Evolutionary conservation across 805 yeast species (phyloP).

Genomic region (Kurtzmaniella cleridarum): DNA sequence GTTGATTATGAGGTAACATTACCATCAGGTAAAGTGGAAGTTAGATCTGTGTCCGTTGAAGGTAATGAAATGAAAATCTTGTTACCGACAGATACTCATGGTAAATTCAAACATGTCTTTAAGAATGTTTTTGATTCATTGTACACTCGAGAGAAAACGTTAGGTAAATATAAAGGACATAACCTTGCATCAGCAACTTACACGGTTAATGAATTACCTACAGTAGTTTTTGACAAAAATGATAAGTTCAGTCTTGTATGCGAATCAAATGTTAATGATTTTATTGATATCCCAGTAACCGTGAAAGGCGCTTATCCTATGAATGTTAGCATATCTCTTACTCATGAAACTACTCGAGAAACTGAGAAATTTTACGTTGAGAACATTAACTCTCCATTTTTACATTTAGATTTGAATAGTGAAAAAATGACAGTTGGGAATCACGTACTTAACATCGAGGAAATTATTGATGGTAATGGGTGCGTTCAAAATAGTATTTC

Average conservation of each 20-base stretch:
- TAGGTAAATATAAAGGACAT: conserved; percentile 1
- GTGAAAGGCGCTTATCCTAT: conserved; percentile 61
- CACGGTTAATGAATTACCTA: conserved; percentile 59
- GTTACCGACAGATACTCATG: conserved; percentile 42
- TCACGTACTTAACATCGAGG: conserved; percentile 54
- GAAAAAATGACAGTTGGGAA: conserved; percentile 60
- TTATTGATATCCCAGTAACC: conserved; percentile 44
- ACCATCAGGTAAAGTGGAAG: conserved; percentile 49
- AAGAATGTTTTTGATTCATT: conserved; percentile 60
- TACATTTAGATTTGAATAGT: conserved; percentile 7
- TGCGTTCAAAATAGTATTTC: conserved; percentile 48
- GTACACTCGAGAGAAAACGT: conserved; percentile 39
- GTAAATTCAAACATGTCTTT: conserved; percentile 58
- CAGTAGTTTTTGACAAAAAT: conserved; percentile 42
- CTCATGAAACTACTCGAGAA: conserved; percentile 56
- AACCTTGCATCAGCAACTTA: conserved; percentile 20
- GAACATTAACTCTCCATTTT: conserved; percentile 29
- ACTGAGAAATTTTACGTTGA: conserved; percentile 41
- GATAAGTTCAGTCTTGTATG: conserved; percentile 46
- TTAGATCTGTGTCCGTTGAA: conserved; percentile 27
- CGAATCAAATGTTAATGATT: conserved; percentile 29
- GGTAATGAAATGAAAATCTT: conserved; percentile 24
- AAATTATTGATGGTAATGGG: conserved; percentile 63
- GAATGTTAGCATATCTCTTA: conserved; percentile 49
- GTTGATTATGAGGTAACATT: conserved; percentile 57